These are phyloP conservation scores for Erucastrum elatum DNA, from an alignment of 345 rosid genomes.

Conservation along the genomic window DNA sequence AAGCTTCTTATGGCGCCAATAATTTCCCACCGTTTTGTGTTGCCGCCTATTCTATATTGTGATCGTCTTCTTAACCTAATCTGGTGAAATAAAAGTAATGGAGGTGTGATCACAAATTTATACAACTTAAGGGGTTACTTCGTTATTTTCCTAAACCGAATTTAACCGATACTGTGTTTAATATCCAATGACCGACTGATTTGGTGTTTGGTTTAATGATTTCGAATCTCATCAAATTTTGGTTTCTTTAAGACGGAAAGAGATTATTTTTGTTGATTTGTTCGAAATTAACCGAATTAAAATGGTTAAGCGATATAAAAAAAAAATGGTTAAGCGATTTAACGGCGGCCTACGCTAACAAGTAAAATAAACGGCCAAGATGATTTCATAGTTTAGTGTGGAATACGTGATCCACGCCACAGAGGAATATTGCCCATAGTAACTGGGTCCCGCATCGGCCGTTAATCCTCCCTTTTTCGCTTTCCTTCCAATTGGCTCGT, in stretches of 20 bases:
- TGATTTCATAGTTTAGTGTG: neutral
- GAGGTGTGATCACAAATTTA: neutral
- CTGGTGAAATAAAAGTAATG: neutral
- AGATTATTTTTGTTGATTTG: neutral
- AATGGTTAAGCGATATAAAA: too few relatives aligned
- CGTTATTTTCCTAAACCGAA: neutral
- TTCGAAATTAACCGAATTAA: neutral
- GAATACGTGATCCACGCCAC: neutral
- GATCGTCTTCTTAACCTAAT: neutral
- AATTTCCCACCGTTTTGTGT: neutral
- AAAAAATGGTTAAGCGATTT: conserved; percentile 19
- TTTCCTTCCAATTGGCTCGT: neutral
- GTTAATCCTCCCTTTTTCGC: conserved; percentile 42
- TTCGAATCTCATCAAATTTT: too few relatives aligned
- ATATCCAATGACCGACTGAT: too few relatives aligned
- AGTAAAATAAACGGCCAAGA: conserved; percentile 20
- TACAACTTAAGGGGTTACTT: neutral
- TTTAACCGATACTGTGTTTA: too few relatives aligned
- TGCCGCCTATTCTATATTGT: conserved; percentile 25
- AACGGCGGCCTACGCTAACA: neutral
- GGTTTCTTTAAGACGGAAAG: too few relatives aligned
- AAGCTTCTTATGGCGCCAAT: conserved; percentile 32
- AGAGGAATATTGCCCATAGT: conserved; percentile 14
- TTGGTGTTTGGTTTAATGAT: too few relatives aligned
- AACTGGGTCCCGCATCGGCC: conserved; percentile 58